These are phyloP conservation scores for Cyclanthera cordifolia DNA, from an alignment of 306 rosid genomes.

Conservation along the genomic window DNA sequence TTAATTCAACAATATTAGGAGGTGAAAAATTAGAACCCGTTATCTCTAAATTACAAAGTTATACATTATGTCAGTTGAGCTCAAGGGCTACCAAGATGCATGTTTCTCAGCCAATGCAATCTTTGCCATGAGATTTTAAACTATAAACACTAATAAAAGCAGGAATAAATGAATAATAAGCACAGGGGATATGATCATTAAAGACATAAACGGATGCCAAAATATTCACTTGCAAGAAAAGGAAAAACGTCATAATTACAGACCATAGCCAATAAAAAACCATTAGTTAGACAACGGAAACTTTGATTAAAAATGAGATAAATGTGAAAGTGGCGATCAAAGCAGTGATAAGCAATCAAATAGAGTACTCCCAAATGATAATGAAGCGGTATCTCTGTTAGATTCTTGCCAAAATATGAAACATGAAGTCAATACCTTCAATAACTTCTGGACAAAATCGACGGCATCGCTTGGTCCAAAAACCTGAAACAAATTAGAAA, in stretches of 20 bases:
- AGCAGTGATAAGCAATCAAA: neutral
- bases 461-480: conserved; percentile 95
- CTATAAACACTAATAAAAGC: neutral
- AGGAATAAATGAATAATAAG: neutral
- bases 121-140: neutral
- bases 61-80: too few species aligned
- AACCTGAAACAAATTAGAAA: conserved; percentile 40
- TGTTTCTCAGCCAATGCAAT: neutral
- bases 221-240: neutral
- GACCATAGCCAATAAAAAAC: neutral
- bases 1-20: too few species aligned
- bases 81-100: too few species aligned
- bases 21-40: too few species aligned
- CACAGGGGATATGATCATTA: neutral
- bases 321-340: neutral
- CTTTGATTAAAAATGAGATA: neutral
- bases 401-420: neutral
- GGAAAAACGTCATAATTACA: neutral
- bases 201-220: neutral
- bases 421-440: conserved; percentile 38
- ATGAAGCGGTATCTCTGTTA: neutral
- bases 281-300: neutral
- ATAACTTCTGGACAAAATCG: conserved; percentile 63
- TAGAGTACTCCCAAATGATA: neutral
- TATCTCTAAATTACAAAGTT: too few species aligned